These are phyloP conservation scores for Fagus sylvatica DNA, from an alignment of 306 rosid genomes.

Conservation along the genomic window DNA sequence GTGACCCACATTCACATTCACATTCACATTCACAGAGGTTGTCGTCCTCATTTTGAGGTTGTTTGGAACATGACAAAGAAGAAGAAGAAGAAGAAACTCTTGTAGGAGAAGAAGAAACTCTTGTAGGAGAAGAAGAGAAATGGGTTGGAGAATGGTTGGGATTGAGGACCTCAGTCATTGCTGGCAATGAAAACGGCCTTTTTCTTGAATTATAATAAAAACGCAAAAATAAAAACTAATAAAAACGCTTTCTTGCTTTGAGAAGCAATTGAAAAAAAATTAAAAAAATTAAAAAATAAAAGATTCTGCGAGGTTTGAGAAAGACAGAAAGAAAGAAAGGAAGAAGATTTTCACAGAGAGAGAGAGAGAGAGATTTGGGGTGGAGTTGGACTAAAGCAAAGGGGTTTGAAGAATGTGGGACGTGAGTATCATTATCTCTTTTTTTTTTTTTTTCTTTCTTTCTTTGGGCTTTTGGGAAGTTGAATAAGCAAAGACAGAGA, in stretches of 20 bases:
- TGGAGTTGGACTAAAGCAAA: constrained; percentile 45
- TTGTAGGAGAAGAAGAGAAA: constrained; percentile 39
- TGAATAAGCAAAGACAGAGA: constrained; percentile 35
- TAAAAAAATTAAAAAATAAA: constrained; percentile 8
- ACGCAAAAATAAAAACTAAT: constrained; percentile 10
- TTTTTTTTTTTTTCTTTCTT: background rate
- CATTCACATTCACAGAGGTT: constrained; percentile 16
- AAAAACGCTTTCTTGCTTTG: constrained; percentile 11
- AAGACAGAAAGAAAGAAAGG: constrained; percentile 1
- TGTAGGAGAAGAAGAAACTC: constrained; percentile 42
- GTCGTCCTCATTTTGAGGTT: constrained; percentile 36
- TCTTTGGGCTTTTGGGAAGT: constrained; percentile 37
- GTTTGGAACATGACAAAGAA: constrained; percentile 14
- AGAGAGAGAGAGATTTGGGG: constrained; percentile 15
- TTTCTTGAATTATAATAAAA: constrained; percentile 37
- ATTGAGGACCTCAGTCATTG: constrained; percentile 77
- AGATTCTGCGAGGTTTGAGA: background rate
- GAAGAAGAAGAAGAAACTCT: constrained; percentile 20
- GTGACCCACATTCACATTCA: constrained; percentile 25
- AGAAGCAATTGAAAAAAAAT: constrained; percentile 16
- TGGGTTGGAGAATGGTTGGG: constrained; percentile 48
- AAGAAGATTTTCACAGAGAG: constrained; percentile 2
- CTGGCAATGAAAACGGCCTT: constrained; percentile 58
- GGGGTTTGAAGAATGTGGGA: constrained; percentile 36
- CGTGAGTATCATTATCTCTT: constrained; percentile 61